These are phyloP conservation scores for Balakata baccata DNA, from an alignment of 345 rosid species.

Conservation along the genomic window DNA sequence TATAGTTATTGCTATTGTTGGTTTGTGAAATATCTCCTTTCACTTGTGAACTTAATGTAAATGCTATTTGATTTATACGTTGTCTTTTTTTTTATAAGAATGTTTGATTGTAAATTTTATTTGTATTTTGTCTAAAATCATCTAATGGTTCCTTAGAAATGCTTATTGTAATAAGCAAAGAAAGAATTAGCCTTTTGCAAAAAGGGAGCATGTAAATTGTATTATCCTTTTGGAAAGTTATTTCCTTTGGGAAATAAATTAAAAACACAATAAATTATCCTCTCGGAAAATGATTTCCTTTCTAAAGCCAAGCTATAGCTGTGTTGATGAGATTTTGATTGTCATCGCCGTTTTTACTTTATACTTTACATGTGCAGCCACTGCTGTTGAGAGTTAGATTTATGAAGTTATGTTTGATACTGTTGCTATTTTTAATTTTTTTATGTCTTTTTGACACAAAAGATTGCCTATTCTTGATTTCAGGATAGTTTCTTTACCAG, in stretches of 20 bases:
- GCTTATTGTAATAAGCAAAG: background rate
- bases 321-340: background rate
- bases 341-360: background rate
- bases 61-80: background rate
- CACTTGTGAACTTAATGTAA: background rate
- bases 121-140: background rate
- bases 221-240: no score
- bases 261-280: background rate
- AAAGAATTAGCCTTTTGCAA: background rate
- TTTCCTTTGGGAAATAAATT: no score
- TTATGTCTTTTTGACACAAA: slow-evolving; percentile 1
- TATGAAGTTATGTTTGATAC: background rate
- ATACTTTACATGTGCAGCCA: background rate
- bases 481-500: slow-evolving; percentile 86
- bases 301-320: background rate
- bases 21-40: background rate
- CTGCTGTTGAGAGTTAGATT: background rate
- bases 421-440: background rate
- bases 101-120: background rate
- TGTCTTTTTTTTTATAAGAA: background rate
- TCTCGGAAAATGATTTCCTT: background rate
- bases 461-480: slow-evolving; percentile 19
- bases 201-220: background rate
- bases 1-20: background rate
- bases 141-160: background rate